Conservation (phyloP, 1,284 basidiomycete genomes). For the Cutaneotrichosporon sp. region DNA sequence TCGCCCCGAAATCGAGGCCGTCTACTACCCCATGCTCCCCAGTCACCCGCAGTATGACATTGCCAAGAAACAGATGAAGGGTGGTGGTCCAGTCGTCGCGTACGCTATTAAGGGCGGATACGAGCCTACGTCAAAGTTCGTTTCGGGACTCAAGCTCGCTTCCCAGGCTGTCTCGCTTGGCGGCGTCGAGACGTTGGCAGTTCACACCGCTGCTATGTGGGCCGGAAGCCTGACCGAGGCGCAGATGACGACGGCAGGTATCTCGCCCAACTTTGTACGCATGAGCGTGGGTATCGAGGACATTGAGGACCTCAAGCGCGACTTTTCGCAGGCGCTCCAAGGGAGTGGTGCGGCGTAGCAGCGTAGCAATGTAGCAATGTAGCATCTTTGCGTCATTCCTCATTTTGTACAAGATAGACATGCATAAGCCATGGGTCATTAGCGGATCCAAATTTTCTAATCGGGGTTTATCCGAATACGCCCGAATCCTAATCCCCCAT, state of each 20-base stretch:
- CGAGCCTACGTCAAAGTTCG: slow-evolving; percentile 17
- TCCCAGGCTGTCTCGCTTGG: slow-evolving; percentile 20
- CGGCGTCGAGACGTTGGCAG: slow-evolving; percentile 22
- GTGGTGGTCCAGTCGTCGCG: slow-evolving; percentile 20
- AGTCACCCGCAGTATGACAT: slow-evolving; percentile 19
- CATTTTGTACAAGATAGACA: not conserved
- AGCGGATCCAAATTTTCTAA: not conserved
- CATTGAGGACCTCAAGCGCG: slow-evolving; percentile 19
- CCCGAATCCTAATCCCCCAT: slow-evolving; percentile 5
- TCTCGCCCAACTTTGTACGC: slow-evolving; percentile 22
- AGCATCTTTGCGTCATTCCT: no score
- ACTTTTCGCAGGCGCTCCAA: slow-evolving; percentile 18
- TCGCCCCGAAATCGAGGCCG: slow-evolving; percentile 13
- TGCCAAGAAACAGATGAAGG: slow-evolving; percentile 20
- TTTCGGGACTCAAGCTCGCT: slow-evolving; percentile 17
- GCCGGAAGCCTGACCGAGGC: slow-evolving; percentile 19
- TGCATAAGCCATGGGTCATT: not conserved
- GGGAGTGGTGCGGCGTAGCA: not conserved
- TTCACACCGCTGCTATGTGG: slow-evolving; percentile 25
- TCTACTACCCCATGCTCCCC: slow-evolving; percentile 20
- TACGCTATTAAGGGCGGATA: slow-evolving; percentile 17
- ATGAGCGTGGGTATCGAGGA: slow-evolving; percentile 18
- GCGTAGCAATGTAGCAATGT: no score
- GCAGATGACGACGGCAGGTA: slow-evolving; percentile 19
- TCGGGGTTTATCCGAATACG: not conserved